Evolutionary conservation across 2,329 filamentous ascomycete species (phyloP), one percentile per base, ranked within the genome.

Genomic region (Colletotrichum paranaense): DNA sequence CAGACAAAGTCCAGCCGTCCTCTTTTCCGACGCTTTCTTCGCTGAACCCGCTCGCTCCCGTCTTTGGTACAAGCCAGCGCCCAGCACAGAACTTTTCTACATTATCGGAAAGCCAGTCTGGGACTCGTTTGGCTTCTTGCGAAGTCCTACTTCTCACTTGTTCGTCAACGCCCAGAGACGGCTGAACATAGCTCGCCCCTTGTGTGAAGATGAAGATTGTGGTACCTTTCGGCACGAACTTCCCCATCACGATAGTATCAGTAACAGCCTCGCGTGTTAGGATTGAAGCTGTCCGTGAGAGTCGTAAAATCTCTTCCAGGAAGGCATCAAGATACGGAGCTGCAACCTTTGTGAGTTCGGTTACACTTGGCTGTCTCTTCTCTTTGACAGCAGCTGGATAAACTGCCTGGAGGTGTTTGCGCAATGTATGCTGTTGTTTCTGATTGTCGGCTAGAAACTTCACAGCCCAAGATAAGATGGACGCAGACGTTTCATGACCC

Each of bases 251-350:
- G 1, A 58, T 68, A 5, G 76, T 78, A 64, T 82, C 79, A 22
- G 72, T 46, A 19, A 67, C 53, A 5, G 80, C 75, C 28, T 75
- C 38, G n/a, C 79, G 79, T 2, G 64, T 67, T 6, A 78, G 76
- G 53, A 77, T 64, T 53, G 77, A 56, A 8, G 78, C 71, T 3
- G 78, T 76, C 30, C 72, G 75, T 19, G 76, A 72, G 57, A 75
- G 72, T 12, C 81, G 80, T 2, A 80, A 67, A 4, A 76, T 75
- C 72, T 82, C 80, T 35, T 80, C 79, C 5, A 79, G 64, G 12
- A 77, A 59, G 12, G 79, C 80, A 49, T 80, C 79, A 42, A 81
- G 74, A 60, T 79, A 81, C 1, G 78, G 77, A 3, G 77, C 59
- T 19, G 68, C 62, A 4, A 74, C 49, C 24, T 66, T 57, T 42